Evolutionary conservation across 2,329 filamentous ascomycete species (phyloP).

Genomic region (Trichoderma pleuroti): DNA sequence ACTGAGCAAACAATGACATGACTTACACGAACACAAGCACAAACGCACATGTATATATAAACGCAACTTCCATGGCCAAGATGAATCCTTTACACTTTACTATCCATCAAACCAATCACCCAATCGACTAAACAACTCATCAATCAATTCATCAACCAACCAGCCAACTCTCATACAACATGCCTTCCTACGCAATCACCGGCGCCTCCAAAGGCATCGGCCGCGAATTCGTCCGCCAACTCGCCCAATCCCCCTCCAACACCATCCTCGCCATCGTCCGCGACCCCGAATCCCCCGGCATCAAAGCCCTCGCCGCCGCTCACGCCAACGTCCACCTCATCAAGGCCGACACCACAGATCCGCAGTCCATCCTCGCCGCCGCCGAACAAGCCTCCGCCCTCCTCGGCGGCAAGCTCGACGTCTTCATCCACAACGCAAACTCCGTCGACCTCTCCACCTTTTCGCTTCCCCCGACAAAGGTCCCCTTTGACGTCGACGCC

Average conservation of each 20-base stretch:
- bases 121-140: not conserved
- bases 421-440: slow-evolving; percentile 38
- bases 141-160: not conserved
- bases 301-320: slow-evolving; percentile 27
- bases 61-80: not conserved
- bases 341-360: slow-evolving; percentile 33
- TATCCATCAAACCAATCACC: not conserved
- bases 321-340: slow-evolving; percentile 37
- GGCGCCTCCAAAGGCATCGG: slow-evolving; percentile 22
- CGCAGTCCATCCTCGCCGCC: slow-evolving; percentile 33
- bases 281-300: slow-evolving; percentile 26
- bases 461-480: slow-evolving; percentile 20
- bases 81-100: not conserved
- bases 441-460: slow-evolving; percentile 26
- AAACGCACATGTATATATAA: not conserved
- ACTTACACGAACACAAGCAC: not conserved
- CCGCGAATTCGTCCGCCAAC: slow-evolving; percentile 30
- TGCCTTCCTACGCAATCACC: slow-evolving; percentile 22
- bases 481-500: slow-evolving; percentile 16
- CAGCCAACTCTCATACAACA: not conserved
- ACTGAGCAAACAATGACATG: not conserved
- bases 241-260: slow-evolving; percentile 30
- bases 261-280: slow-evolving; percentile 40
- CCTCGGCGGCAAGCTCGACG: slow-evolving; percentile 38
- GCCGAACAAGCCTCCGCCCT: slow-evolving; percentile 31